Conservation (phyloP, 768 basidiomycete species). For the Lactarius quietus region DNA sequence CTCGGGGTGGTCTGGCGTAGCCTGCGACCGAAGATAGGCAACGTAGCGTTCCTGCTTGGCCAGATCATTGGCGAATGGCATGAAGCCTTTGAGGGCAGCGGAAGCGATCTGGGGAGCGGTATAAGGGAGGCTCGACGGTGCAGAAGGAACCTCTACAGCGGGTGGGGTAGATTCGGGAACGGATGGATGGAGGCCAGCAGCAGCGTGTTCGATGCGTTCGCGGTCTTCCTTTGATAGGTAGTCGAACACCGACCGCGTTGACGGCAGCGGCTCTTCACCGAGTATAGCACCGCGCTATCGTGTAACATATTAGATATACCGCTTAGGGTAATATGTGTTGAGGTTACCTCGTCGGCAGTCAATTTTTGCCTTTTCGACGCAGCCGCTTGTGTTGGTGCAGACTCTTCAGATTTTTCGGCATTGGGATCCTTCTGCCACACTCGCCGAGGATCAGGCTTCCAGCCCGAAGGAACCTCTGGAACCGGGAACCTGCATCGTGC, state of each 20-base stretch:
- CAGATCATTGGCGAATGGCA: slow-evolving; percentile 77
- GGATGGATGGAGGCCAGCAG: slow-evolving; percentile 32
- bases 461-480: slow-evolving; percentile 76
- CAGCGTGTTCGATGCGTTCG: slow-evolving; percentile 71
- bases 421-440: slow-evolving; percentile 57
- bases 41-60: slow-evolving; percentile 82
- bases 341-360: slow-evolving; percentile 19
- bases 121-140: slow-evolving; percentile 35
- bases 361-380: slow-evolving; percentile 37
- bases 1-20: slow-evolving; percentile 42
- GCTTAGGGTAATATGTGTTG: no score
- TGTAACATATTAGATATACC: not conserved
- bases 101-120: slow-evolving; percentile 77
- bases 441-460: slow-evolving; percentile 80
- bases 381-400: slow-evolving; percentile 52
- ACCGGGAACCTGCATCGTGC: slow-evolving; percentile 64
- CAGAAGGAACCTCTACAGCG: slow-evolving; percentile 27
- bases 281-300: slow-evolving; percentile 74
- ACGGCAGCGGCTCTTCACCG: slow-evolving; percentile 73
- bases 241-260: slow-evolving; percentile 86
- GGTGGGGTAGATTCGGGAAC: slow-evolving; percentile 32
- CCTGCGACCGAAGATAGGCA: slow-evolving; percentile 74
- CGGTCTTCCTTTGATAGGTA: slow-evolving; percentile 90
- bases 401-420: slow-evolving; percentile 35
- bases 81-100: slow-evolving; percentile 84